phyloP scores from a whole-genome alignment of 1,139 yeast species.

The Candida tropicalis region DNA sequence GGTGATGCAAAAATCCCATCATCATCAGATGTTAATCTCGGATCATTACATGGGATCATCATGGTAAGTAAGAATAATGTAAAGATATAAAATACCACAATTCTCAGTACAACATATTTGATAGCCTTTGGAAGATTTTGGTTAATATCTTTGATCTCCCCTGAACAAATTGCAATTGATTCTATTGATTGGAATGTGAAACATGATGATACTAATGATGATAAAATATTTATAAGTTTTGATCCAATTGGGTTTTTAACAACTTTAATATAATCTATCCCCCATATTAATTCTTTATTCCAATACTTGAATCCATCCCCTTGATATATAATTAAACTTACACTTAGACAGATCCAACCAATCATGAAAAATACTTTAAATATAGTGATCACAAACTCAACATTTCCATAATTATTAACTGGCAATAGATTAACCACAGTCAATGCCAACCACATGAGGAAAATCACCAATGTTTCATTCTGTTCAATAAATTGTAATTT shows the following conservation, averaged over 20 bases:
- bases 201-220: conserved; percentile 31
- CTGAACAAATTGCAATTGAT: conserved; percentile 34
- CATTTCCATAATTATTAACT: conserved; percentile 25
- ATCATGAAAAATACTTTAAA: conserved; percentile 24
- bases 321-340: conserved; percentile 6
- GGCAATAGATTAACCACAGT: conserved; percentile 25
- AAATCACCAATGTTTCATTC: conserved; percentile 13
- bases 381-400: conserved; percentile 24
- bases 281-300: conserved; percentile 13
- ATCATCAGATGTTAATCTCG: conserved; percentile 13
- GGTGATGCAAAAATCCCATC: conserved; percentile 20
- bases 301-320: conserved; percentile 15
- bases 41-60: conserved; percentile 21
- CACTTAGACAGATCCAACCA: conserved; percentile 19
- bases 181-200: conserved; percentile 41
- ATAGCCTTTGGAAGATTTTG: conserved; percentile 18
- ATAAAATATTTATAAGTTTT: conserved; percentile 16
- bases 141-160: conserved; percentile 23
- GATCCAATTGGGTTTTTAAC: conserved; percentile 29
- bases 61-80: conserved; percentile 21
- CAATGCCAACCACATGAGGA: conserved; percentile 19
- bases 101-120: conserved; percentile 19
- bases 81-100: conserved; percentile 20
- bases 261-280: conserved; percentile 11
- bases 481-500: conserved; percentile 19